Conservation (phyloP, 768 basidiomycete species). For the Mycena kentingensis region DNA sequence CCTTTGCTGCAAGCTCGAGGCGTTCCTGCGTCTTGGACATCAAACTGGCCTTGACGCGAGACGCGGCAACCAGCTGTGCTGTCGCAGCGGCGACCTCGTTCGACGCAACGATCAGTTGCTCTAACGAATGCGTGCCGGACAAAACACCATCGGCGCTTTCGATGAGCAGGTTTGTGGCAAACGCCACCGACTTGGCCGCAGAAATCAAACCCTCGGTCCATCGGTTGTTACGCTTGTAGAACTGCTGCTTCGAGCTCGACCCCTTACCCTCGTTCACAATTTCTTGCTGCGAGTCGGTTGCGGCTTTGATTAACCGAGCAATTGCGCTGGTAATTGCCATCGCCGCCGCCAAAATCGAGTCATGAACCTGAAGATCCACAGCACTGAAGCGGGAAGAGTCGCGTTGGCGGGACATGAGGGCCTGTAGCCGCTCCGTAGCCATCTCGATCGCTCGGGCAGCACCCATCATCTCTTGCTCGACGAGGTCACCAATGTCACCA, state of each 20-base stretch:
- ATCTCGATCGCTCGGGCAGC: slow-evolving; percentile 92
- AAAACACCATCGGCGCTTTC: slow-evolving; percentile 98
- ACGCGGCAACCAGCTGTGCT: slow-evolving; percentile 97
- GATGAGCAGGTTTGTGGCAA: slow-evolving; percentile 92
- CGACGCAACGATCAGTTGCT: slow-evolving; percentile 99
- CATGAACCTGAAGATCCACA: slow-evolving; percentile 95
- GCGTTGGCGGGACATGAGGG: slow-evolving; percentile 88
- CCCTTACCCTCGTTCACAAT: slow-evolving; percentile 96
- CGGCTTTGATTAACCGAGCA: slow-evolving; percentile 90
- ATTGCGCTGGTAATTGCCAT: slow-evolving; percentile 97
- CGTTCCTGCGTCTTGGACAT: slow-evolving; percentile 99
- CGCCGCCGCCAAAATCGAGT: slow-evolving; percentile 91
- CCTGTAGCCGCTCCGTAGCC: slow-evolving; percentile 87
- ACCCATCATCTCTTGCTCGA: slow-evolving; percentile 93
- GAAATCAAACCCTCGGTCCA: slow-evolving; percentile 99
- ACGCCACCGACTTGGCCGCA: slow-evolving; percentile 96
- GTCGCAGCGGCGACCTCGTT: slow-evolving; percentile 98
- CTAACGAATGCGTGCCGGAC: slow-evolving; percentile 93
- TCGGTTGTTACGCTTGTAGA: slow-evolving; percentile 99
- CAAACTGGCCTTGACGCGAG: slow-evolving; percentile 94
- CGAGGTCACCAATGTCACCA: slow-evolving; percentile 93
- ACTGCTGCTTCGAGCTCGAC: slow-evolving; percentile 88
- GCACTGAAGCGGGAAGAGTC: slow-evolving; percentile 87
- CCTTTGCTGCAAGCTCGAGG: slow-evolving; percentile 94
- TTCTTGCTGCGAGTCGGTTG: slow-evolving; percentile 97